These are phyloP conservation scores for Aspergillus diversus DNA, from an alignment of 495 filamentous ascomycete genomes.

Conservation along the genomic window DNA sequence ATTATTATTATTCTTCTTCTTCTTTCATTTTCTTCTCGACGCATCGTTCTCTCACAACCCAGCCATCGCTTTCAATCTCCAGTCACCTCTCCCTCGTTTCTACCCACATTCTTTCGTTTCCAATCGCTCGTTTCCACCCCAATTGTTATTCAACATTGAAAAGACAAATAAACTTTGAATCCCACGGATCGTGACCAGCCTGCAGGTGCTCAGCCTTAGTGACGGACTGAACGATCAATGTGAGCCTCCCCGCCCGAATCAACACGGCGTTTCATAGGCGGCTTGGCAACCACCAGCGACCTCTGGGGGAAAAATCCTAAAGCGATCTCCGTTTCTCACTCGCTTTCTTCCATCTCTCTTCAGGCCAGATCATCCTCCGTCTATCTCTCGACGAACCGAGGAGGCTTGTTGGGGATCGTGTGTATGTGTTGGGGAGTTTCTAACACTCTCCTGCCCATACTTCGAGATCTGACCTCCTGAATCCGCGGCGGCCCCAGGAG, in stretches of 20 bases:
- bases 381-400: conserved; percentile 4
- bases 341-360: conserved; percentile 14
- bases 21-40: conserved; percentile 4
- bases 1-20: conserved; percentile 2
- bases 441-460: conserved; percentile 7
- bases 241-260: conserved; percentile 26
- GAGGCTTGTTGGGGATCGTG: conserved; percentile 21
- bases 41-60: conserved; percentile 5
- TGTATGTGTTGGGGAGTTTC: conserved; percentile 15
- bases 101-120: conserved; percentile 11
- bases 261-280: conserved; percentile 27
- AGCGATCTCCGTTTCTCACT: conserved; percentile 6
- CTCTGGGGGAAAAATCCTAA: conserved; percentile 12
- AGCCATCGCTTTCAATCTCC: conserved; percentile 11
- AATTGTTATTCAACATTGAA: not conserved
- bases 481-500: conserved; percentile 9
- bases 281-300: conserved; percentile 24
- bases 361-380: conserved; percentile 9
- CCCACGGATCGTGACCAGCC: conserved; percentile 15
- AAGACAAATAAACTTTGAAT: not conserved
- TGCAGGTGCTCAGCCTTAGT: conserved; percentile 28
- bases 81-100: conserved; percentile 10
- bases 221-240: conserved; percentile 23
- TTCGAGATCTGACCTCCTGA: conserved; percentile 25
- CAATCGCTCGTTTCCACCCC: conserved; percentile 8